Evolutionary conservation across 257 asterid genomes (phyloP), one percentile per base, ranked within the genome.

Genomic region (Voacanga thouarsii): DNA sequence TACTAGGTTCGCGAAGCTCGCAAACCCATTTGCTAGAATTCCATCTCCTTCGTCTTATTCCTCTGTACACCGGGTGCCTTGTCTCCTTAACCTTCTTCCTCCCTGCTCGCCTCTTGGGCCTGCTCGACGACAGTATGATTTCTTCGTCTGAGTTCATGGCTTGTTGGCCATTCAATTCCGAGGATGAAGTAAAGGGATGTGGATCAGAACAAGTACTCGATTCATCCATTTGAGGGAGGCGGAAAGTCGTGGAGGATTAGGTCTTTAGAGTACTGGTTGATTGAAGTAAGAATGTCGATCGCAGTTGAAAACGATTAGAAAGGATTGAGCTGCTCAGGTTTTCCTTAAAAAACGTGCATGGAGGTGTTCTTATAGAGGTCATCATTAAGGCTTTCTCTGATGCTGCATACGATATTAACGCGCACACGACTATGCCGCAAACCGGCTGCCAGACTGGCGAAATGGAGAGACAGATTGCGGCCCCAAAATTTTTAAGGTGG

Each of bases 1-100:
- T 79, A 44, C 7, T 79, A 0, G 94, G 97, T 49, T 93, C 94
- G 0, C 98, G 91, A 0, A 86, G 23, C 77, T 86, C 87, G 72
- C 87, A 86, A 0, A 84, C 87, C 89, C 89, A 84, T 61, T 80
- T 86, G 21, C 60, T 64, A 0, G 80, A 83, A 9, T 84, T 72
- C 80, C 80, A 76, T 60, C 81, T 76, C 61, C 86, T 77, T 24
- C 85, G 67, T 65, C 89, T 74, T 21, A 86, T 79, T 26, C 89
- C 89, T 16, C 86, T 47, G n/a, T 81, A 86, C 0, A 86, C 59
- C 3, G 89, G 87, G 15, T 86, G 89, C 4, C 87, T 71, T 10
- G 89, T 86, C 68, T 86, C 89, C 73, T 60, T 77, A 51, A 86
- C 75, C 33, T 81, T 86, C 78, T 75, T 82, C 56, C 89, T 82